phyloP scores from a whole-genome alignment of 1,139 yeast genomes.

The Suhomyces anneliseae region DNA sequence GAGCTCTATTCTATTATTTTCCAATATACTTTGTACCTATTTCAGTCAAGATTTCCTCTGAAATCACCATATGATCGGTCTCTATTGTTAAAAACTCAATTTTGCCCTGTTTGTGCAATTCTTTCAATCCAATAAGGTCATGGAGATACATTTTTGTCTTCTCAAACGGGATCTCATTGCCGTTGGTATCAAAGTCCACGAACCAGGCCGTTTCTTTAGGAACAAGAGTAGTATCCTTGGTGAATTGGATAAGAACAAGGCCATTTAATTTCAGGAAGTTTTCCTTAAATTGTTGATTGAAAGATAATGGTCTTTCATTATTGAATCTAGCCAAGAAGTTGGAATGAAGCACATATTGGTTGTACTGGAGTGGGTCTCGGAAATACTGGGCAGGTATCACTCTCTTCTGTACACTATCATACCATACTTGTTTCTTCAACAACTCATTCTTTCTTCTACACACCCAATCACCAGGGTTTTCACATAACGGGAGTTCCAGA shows the following conservation, averaged over 20 bases:
- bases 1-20: background rate
- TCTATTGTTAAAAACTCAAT: conserved; percentile 53
- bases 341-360: conserved; percentile 50
- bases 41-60: conserved; percentile 45
- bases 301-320: conserved; percentile 49
- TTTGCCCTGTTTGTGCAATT: conserved; percentile 40
- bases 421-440: conserved; percentile 64
- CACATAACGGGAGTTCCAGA: conserved; percentile 65
- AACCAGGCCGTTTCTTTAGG: conserved; percentile 77
- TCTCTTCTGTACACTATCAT: conserved; percentile 52
- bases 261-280: conserved; percentile 47
- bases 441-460: conserved; percentile 58
- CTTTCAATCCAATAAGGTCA: conserved; percentile 61
- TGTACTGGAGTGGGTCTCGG: conserved; percentile 52
- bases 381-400: conserved; percentile 77
- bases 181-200: conserved; percentile 53
- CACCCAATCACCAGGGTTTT: conserved; percentile 52
- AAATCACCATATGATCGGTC: conserved; percentile 68
- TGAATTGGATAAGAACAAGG: conserved; percentile 61
- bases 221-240: conserved; percentile 62
- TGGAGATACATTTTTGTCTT: conserved; percentile 49
- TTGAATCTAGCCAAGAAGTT: conserved; percentile 63
- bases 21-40: conserved; percentile 39
- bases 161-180: conserved; percentile 45
- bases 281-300: conserved; percentile 35